Evolutionary conservation across 352 stramenopile species (phyloP), one percentile per base, ranked within the genome.

Genomic region (Phytopythium litorale): DNA sequence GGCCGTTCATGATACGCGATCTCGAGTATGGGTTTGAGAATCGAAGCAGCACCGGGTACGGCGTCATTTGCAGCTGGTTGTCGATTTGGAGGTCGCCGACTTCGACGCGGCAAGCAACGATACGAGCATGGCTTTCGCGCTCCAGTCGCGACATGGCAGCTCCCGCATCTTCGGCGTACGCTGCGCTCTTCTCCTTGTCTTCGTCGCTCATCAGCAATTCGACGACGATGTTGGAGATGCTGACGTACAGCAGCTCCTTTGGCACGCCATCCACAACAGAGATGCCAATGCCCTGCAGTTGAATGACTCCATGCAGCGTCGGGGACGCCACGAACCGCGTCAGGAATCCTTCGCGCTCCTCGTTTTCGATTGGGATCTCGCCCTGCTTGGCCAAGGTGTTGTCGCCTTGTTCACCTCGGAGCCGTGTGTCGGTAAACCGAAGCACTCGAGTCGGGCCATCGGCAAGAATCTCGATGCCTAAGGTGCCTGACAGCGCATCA

Each of bases 391-490:
- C 32, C 3, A 69, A 21, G 11, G 64, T 60, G 30, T 16, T 70
- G 9, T 62, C 56, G 28, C 35, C 51, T 45, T 71, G 72, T 19
- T 76, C 63, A n/a, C 69, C 78, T 53, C 85, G 85, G 63, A 94
- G 75, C 45, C 85, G 75, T 16, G 84, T 88, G 55, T 96, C 88
- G 16, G 84, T 94, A 48, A 96, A 92, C 32, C 88, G 84, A 32
- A 96, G 55, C 19, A 96, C 88, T n/a, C 88, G 81, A 35, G 88
- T 96, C 11, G 88, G 88, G n/a, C 88, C 88, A 64, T 95, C 87
- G 3, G 88, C 88, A 4, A 76, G 83, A 23, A 96, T 86, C 58
- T 95, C 85, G 52, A 96, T 90, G 8, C 83, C 84, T 1, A 96
- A 67, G 21, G 82, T 84, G 18, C 86, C 84, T 5, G 75, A 73